Conservation (phyloP, 306 rosid species). For the Gastrolobium bilobum region DNA sequence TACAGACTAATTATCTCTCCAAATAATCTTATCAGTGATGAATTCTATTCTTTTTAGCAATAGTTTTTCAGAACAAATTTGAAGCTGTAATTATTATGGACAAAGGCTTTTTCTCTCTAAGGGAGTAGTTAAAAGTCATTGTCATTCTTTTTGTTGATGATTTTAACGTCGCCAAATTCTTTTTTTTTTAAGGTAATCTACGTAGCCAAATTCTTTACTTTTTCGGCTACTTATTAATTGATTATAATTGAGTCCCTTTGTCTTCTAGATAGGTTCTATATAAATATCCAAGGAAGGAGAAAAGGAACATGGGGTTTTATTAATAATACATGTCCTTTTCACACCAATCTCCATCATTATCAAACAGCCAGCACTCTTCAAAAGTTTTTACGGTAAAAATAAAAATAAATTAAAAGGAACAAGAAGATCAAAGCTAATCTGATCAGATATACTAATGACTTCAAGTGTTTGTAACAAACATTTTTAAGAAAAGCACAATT, state of each 20-base stretch:
- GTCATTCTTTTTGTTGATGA: neutral
- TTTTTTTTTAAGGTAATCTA: too few relatives aligned
- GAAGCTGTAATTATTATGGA: neutral
- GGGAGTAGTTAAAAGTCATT: neutral
- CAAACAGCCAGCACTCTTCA: constrained; percentile 13
- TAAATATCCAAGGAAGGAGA: constrained; percentile 7
- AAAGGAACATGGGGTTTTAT: neutral
- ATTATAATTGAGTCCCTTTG: neutral
- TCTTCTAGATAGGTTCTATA: neutral
- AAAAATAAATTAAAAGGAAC: neutral
- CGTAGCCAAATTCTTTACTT: neutral
- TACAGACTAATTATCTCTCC: too few relatives aligned
- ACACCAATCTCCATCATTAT: constrained; percentile 23
- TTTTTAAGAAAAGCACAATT: neutral
- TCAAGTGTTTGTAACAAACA: constrained; percentile 36
- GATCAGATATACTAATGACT: constrained; percentile 10
- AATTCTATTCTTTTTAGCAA: too few relatives aligned
- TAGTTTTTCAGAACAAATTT: neutral
- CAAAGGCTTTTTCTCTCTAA: neutral
- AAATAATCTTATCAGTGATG: too few relatives aligned
- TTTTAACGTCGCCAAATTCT: neutral
- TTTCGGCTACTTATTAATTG: neutral
- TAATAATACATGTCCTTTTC: constrained; percentile 23
- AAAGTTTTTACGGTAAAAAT: neutral
- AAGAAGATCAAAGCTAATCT: neutral